Evolutionary conservation across 257 asterid species (phyloP).

Genomic region (Salvia hispanica): DNA sequence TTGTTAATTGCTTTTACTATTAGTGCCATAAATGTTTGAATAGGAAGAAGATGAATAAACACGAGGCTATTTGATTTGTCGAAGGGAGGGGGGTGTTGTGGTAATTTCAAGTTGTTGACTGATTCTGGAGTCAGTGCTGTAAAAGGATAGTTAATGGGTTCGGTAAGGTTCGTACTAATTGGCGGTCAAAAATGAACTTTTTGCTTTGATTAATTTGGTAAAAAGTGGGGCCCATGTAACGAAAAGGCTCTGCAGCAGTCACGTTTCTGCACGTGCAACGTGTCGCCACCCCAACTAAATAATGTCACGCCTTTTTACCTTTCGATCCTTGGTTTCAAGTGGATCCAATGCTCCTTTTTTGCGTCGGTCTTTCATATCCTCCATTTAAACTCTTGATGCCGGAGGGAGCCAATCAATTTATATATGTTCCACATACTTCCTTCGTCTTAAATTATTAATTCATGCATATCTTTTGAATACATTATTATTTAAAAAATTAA

Average conservation of each 20-base stretch:
- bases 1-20: constrained; percentile 36
- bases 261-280: constrained; percentile 65
- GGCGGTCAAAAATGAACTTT: constrained; percentile 58
- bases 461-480: too few species aligned
- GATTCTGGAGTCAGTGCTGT: constrained; percentile 1
- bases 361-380: too few species aligned
- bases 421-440: too few species aligned
- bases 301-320: constrained; percentile 20
- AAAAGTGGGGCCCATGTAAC: constrained; percentile 34
- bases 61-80: background rate
- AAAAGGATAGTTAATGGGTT: too few species aligned
- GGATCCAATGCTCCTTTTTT: constrained; percentile 28
- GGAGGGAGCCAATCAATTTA: too few species aligned
- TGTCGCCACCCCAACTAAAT: constrained; percentile 39
- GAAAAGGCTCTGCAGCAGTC: constrained; percentile 29
- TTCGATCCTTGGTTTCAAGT: constrained; percentile 21
- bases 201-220: constrained; percentile 44
- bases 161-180: background rate
- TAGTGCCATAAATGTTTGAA: constrained; percentile 34
- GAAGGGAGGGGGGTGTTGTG: background rate
- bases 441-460: too few species aligned
- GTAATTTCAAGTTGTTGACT: constrained; percentile 27
- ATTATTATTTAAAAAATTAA: too few species aligned
- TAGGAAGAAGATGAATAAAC: constrained; percentile 39
- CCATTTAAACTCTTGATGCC: too few species aligned